phyloP scores from a whole-genome alignment of 306 rosid species.

The Lathyrus oleraceus region DNA sequence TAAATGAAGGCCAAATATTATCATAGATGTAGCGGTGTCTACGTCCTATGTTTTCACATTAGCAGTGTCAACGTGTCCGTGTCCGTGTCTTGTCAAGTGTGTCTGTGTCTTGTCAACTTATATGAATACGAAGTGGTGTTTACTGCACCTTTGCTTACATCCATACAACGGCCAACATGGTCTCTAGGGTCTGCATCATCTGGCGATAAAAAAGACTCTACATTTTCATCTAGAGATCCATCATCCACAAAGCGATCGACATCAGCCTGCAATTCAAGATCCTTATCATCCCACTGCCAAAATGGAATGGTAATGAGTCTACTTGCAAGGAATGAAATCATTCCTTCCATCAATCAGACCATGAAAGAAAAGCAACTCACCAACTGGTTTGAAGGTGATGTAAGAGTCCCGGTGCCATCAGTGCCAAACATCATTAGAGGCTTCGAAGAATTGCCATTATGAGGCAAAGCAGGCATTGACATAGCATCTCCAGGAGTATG shows the following conservation, averaged over 20 bases:
- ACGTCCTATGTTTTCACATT: no score
- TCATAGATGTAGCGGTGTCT: no score
- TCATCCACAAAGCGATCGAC: slow-evolving; percentile 97
- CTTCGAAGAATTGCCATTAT: slow-evolving; percentile 83
- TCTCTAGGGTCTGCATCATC: slow-evolving; percentile 96
- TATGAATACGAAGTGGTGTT: slow-evolving; percentile 29
- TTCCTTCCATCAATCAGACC: slow-evolving; percentile 51
- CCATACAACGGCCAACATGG: slow-evolving; percentile 90
- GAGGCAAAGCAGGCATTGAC: slow-evolving; percentile 94
- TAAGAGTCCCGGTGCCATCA: slow-evolving; percentile 81
- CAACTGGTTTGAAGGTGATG: slow-evolving; percentile 94
- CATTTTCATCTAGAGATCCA: slow-evolving; percentile 93
- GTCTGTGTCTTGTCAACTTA: no score
- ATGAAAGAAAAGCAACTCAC: slow-evolving; percentile 52
- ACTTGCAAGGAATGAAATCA: slow-evolving; percentile 54
- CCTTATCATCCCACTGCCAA: slow-evolving; percentile 99
- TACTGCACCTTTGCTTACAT: slow-evolving; percentile 91
- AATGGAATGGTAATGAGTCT: slow-evolving; percentile 87
- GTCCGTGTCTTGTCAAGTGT: no score
- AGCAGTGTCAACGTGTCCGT: no score
- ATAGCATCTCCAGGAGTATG: slow-evolving; percentile 99
- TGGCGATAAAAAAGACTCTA: slow-evolving; percentile 96
- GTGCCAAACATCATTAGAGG: slow-evolving; percentile 79
- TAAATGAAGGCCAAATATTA: no score
- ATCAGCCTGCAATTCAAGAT: slow-evolving; percentile 99